Percentiles rank a stretch among this genome's conserved stretches.
Evolutionary conservation across 2,329 filamentous ascomycete species (phyloP).

Genomic region (Cadophora sp.): DNA sequence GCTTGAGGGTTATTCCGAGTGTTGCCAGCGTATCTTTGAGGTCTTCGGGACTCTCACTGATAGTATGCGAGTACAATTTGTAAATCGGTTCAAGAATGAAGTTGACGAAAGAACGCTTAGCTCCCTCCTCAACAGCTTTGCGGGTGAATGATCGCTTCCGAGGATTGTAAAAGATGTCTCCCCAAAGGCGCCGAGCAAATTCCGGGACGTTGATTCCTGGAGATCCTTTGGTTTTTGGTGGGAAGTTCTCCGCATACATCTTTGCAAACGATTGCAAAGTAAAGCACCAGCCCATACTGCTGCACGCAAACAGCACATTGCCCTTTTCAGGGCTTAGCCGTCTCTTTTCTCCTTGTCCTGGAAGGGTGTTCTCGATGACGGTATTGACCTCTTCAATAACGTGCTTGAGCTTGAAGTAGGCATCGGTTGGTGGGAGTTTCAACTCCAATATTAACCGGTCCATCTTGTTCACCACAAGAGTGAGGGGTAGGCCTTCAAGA

Average conservation of each 20-base stretch:
- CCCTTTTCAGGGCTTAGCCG: slow-evolving; percentile 94
- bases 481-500: slow-evolving; percentile 86
- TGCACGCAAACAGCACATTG: slow-evolving; percentile 96
- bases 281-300: slow-evolving; percentile 95
- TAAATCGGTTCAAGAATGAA: slow-evolving; percentile 97
- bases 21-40: slow-evolving; percentile 79
- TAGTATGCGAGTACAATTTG: slow-evolving; percentile 94
- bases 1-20: slow-evolving; percentile 86
- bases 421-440: slow-evolving; percentile 91
- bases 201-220: slow-evolving; percentile 79
- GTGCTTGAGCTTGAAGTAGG: slow-evolving; percentile 98
- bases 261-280: slow-evolving; percentile 92
- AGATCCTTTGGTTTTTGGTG: slow-evolving; percentile 38
- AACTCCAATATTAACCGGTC: slow-evolving; percentile 93
- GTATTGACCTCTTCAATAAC: slow-evolving; percentile 99
- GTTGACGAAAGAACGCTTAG: slow-evolving; percentile 88
- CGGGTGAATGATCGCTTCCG: slow-evolving; percentile 89
- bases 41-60: slow-evolving; percentile 87
- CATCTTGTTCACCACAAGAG: slow-evolving; percentile 95
- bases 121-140: slow-evolving; percentile 80
- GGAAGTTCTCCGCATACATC: slow-evolving; percentile 92
- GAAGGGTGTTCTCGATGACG: slow-evolving; percentile 85
- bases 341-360: slow-evolving; percentile 78
- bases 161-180: slow-evolving; percentile 96
- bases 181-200: slow-evolving; percentile 88